Conservation (phyloP, 139 green algal genomes). For the Nannochloris sp. region DNA sequence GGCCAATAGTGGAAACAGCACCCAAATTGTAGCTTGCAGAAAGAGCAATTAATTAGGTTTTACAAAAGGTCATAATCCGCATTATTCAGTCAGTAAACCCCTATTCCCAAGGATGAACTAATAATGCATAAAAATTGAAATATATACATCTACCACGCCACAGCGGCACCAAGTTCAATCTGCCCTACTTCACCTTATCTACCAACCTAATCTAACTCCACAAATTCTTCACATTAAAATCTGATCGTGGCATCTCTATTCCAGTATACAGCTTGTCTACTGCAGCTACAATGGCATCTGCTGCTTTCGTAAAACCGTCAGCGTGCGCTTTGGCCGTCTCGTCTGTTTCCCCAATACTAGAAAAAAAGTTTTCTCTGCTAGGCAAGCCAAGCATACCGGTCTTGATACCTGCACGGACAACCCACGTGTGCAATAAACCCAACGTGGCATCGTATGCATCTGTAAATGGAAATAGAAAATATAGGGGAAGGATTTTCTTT, state of each 20-base stretch:
- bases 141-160: too few species aligned
- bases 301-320: conserved; percentile 22
- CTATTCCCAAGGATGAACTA: too few species aligned
- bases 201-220: conserved; percentile 2
- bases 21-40: too few species aligned
- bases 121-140: too few species aligned
- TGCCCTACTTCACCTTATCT: neutral
- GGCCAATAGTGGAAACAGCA: too few species aligned
- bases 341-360: conserved; percentile 45
- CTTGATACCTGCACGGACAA: conserved; percentile 51
- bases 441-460: conserved; percentile 46
- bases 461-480: too few species aligned
- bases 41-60: too few species aligned
- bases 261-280: conserved; percentile 31
- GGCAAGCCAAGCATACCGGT: conserved; percentile 55
- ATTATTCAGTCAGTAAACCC: too few species aligned
- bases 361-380: conserved; percentile 41
- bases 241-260: conserved; percentile 38
- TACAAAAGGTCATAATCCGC: too few species aligned
- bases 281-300: conserved; percentile 15
- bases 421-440: conserved; percentile 42
- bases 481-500: too few species aligned
- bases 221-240: conserved; percentile 23
- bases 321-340: conserved; percentile 22
- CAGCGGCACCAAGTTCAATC: too few species aligned